Conservation (phyloP, 2,329 filamentous ascomycete species). For the Microthyrium microscopicum region DNA sequence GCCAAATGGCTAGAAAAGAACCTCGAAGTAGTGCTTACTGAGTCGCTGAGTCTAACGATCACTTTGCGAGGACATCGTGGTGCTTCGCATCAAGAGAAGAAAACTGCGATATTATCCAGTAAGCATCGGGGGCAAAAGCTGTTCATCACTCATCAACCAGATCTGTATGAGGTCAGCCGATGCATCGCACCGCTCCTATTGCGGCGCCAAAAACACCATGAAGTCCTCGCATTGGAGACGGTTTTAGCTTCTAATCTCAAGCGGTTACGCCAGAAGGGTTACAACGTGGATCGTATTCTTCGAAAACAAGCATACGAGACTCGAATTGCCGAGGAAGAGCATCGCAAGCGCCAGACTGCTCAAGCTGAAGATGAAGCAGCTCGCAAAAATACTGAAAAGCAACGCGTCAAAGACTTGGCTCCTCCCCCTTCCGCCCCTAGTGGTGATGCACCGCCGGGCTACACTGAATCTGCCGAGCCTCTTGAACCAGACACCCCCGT, state of each 20-base stretch:
- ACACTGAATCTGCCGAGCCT: background rate
- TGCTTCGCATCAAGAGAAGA: slow-evolving; percentile 38
- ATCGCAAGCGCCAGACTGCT: slow-evolving; percentile 44
- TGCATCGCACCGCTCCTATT: slow-evolving; percentile 70
- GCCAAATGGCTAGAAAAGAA: slow-evolving; percentile 82
- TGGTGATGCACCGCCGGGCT: background rate
- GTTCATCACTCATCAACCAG: slow-evolving; percentile 61
- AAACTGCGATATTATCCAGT: slow-evolving; percentile 52
- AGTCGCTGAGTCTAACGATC: slow-evolving; percentile 58
- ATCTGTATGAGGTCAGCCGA: slow-evolving; percentile 85
- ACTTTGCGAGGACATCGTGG: slow-evolving; percentile 56
- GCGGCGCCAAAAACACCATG: slow-evolving; percentile 69
- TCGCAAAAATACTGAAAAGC: slow-evolving; percentile 44
- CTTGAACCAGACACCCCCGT: background rate
- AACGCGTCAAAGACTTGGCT: slow-evolving; percentile 20
- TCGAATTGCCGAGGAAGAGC: slow-evolving; percentile 68
- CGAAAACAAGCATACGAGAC: slow-evolving; percentile 76
- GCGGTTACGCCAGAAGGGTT: slow-evolving; percentile 70
- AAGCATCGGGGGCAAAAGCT: slow-evolving; percentile 38
- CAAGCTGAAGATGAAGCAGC: slow-evolving; percentile 48
- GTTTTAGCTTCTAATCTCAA: slow-evolving; percentile 73
- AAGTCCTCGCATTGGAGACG: slow-evolving; percentile 79
- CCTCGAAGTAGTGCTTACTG: slow-evolving; percentile 60
- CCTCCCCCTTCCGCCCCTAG: background rate
- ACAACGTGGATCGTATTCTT: slow-evolving; percentile 91